Evolutionary conservation across 176 grass and related monocot genomes (phyloP).

Genomic region (Oryza glumipatula): DNA sequence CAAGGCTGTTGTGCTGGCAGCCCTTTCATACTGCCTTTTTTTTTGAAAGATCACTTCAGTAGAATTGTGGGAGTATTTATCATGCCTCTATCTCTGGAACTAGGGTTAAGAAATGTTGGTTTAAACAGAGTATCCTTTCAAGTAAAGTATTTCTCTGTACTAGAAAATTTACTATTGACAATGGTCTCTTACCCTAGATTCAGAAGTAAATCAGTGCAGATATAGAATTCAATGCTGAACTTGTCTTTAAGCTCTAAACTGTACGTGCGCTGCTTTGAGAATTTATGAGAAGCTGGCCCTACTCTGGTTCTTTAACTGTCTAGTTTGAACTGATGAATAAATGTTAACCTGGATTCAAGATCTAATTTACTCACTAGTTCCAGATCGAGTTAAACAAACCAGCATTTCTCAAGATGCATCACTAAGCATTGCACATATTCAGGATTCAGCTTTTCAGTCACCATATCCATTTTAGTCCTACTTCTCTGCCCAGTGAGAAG

Average conservation of each 20-base stretch:
- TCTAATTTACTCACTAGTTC: constrained; percentile 1
- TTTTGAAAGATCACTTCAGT: neutral
- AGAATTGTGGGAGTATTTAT: neutral
- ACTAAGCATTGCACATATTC: neutral
- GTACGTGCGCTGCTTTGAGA: neutral
- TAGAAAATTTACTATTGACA: neutral
- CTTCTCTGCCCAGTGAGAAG: no score
- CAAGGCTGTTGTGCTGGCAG: neutral
- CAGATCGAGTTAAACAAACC: neutral
- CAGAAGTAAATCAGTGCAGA: constrained; percentile 12
- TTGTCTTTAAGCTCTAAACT: neutral
- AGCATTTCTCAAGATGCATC: neutral
- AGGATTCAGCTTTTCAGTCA: neutral
- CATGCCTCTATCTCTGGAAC: neutral
- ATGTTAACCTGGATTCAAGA: neutral
- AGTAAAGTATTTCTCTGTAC: neutral
- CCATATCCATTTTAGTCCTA: neutral
- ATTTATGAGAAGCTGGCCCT: neutral
- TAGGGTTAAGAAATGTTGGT: neutral
- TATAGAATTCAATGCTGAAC: constrained; percentile 10
- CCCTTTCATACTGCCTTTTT: neutral
- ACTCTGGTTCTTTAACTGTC: neutral
- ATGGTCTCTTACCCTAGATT: constrained; percentile 4
- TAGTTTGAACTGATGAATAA: neutral
- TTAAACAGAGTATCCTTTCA: neutral